Conservation (phyloP, 352 stramenopile species). For the Phytophthora multivora region DNA sequence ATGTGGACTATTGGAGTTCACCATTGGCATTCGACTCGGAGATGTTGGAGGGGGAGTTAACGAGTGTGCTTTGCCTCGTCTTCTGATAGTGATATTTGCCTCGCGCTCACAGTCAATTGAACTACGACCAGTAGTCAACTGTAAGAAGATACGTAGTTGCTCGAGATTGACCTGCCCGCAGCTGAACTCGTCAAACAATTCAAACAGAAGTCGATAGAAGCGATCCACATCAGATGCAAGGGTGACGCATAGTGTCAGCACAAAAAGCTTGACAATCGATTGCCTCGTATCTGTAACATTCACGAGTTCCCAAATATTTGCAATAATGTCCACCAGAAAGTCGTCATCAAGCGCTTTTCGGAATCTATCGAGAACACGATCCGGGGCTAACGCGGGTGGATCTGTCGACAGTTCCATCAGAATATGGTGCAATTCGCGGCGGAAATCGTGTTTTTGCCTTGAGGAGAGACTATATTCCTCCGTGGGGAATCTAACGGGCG, state of each 20-base stretch:
- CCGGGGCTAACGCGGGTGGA: not conserved
- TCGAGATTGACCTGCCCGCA: slow-evolving; percentile 28
- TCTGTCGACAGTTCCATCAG: slow-evolving; percentile 1
- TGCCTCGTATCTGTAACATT: not conserved
- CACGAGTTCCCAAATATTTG: too few relatives aligned
- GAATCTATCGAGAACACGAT: slow-evolving; percentile 4
- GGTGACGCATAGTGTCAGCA: slow-evolving; percentile 43
- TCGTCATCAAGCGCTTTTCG: slow-evolving; percentile 7
- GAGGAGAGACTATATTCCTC: not conserved
- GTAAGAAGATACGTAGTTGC: slow-evolving; percentile 13
- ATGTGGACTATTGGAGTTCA: not conserved
- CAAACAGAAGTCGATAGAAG: slow-evolving; percentile 47
- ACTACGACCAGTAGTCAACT: slow-evolving; percentile 9
- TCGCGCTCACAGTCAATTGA: slow-evolving; percentile 28
- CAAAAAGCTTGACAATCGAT: slow-evolving; percentile 13
- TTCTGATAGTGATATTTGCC: slow-evolving; percentile 6
- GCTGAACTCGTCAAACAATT: slow-evolving; percentile 44
- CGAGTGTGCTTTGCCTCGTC: slow-evolving; percentile 1
- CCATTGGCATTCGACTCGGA: not conserved
- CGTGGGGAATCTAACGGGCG: not conserved
- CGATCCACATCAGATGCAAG: slow-evolving; percentile 28
- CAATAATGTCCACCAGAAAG: not conserved
- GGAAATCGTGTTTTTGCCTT: slow-evolving; percentile 2
- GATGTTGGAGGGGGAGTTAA: slow-evolving; percentile 15
- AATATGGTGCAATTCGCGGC: slow-evolving; percentile 11